Conservation (phyloP, 225 moss, liverwort and hornwort species). For the Antitrichia curtipendula region DNA sequence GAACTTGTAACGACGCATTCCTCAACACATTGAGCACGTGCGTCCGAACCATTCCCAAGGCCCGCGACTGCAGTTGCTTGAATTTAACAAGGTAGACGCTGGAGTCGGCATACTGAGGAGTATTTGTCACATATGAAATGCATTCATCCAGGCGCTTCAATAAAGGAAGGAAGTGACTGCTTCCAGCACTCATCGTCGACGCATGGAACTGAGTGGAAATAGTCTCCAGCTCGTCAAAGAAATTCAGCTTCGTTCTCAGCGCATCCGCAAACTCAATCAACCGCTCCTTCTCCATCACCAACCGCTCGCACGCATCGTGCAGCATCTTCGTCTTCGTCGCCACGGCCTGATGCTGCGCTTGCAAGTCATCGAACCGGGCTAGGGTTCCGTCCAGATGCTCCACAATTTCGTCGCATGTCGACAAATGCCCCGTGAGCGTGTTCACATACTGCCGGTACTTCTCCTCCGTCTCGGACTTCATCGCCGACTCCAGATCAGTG, state of each 20-base stretch:
- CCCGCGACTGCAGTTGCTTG: conserved; percentile 84
- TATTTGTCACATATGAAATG: conserved; percentile 84
- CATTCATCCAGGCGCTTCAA: conserved; percentile 92
- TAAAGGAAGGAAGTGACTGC: conserved; percentile 75
- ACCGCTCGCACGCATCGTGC: conserved; percentile 92
- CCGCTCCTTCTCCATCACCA: conserved; percentile 99
- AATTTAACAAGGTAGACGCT: conserved; percentile 90
- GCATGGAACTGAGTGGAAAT: conserved; percentile 85
- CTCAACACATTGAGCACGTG: conserved; percentile 84
- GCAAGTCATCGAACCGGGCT: conserved; percentile 84
- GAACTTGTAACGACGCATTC: conserved; percentile 72
- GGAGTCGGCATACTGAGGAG: conserved; percentile 95
- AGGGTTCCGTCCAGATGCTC: conserved; percentile 78
- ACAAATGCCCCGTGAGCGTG: conserved; percentile 73
- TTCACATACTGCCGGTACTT: conserved; percentile 89
- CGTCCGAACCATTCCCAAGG: conserved; percentile 89
- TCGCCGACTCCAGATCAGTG: conserved; percentile 89
- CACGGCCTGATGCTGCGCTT: conserved; percentile 93
- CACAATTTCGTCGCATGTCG: conserved; percentile 70
- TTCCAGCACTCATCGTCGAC: conserved; percentile 81
- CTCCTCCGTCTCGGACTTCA: conserved; percentile 99
- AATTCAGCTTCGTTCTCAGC: conserved; percentile 78
- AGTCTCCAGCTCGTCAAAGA: conserved; percentile 91
- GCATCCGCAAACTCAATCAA: conserved; percentile 95
- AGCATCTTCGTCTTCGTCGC: conserved; percentile 97